phyloP scores from a whole-genome alignment of 1,284 basidiomycete species.

The Takashimella koratensis region DNA sequence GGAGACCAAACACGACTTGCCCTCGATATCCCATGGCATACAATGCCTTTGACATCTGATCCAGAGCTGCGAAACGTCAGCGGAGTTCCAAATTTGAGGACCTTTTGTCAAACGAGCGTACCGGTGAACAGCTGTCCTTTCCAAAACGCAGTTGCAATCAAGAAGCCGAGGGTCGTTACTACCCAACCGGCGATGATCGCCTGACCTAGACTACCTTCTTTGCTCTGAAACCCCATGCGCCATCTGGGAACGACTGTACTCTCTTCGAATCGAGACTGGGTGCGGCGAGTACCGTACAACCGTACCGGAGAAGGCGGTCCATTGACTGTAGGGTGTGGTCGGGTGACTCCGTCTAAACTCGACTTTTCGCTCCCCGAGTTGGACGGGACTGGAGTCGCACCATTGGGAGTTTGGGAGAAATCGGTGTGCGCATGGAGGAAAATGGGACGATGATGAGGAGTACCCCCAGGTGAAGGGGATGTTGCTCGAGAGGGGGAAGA shows the following conservation, averaged over 20 bases:
- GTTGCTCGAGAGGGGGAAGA: background rate
- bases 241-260: background rate
- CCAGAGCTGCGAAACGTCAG: slow-evolving; percentile 32
- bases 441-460: background rate
- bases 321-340: background rate
- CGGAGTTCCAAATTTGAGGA: background rate
- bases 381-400: background rate
- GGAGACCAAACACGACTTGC: slow-evolving; percentile 43
- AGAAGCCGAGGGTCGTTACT: slow-evolving; percentile 37
- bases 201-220: slow-evolving; percentile 28
- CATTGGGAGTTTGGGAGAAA: background rate
- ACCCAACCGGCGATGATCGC: slow-evolving; percentile 44
- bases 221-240: background rate
- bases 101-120: slow-evolving; percentile 4
- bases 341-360: background rate
- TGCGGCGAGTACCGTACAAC: background rate
- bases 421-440: background rate
- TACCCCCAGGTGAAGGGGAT: background rate
- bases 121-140: slow-evolving; percentile 42
- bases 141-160: slow-evolving; percentile 41
- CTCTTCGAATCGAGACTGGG: background rate
- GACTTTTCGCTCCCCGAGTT: background rate
- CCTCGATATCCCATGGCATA: slow-evolving; percentile 40
- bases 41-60: slow-evolving; percentile 38
- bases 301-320: background rate